phyloP scores from a whole-genome alignment of 106 monocot species.

The Allium cepa region DNA sequence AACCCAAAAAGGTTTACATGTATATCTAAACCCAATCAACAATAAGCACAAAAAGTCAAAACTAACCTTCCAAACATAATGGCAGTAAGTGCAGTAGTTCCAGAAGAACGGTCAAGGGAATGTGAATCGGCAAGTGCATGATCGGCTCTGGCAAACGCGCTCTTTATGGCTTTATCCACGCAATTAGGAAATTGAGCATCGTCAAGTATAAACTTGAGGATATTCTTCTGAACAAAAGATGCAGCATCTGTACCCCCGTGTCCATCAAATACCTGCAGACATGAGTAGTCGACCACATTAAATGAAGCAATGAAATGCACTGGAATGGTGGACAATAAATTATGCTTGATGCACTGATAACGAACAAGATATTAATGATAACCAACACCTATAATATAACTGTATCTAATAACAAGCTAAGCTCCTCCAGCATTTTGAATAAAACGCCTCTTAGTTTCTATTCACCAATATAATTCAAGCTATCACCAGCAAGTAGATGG shows the following conservation, averaged over 20 bases:
- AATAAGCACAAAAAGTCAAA: background rate
- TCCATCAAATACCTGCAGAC: slow-evolving; percentile 61
- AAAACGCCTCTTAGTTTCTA: background rate
- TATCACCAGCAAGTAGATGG: no score
- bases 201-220: slow-evolving; percentile 50
- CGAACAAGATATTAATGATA: background rate
- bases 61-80: slow-evolving; percentile 70
- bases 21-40: no score
- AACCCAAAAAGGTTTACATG: no score
- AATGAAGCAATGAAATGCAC: background rate
- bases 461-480: no score
- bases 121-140: slow-evolving; percentile 58
- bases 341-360: no score
- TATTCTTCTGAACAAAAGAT: slow-evolving; percentile 43
- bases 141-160: slow-evolving; percentile 58
- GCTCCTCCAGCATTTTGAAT: background rate
- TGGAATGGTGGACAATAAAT: background rate
- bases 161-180: slow-evolving; percentile 50
- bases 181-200: slow-evolving; percentile 39
- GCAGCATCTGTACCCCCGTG: slow-evolving; percentile 77
- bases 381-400: background rate
- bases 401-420: background rate
- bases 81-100: slow-evolving; percentile 57
- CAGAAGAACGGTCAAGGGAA: slow-evolving; percentile 49
- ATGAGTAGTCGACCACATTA: background rate